Conservation (phyloP, 305 asterid species). For the Rubia balearica region DNA sequence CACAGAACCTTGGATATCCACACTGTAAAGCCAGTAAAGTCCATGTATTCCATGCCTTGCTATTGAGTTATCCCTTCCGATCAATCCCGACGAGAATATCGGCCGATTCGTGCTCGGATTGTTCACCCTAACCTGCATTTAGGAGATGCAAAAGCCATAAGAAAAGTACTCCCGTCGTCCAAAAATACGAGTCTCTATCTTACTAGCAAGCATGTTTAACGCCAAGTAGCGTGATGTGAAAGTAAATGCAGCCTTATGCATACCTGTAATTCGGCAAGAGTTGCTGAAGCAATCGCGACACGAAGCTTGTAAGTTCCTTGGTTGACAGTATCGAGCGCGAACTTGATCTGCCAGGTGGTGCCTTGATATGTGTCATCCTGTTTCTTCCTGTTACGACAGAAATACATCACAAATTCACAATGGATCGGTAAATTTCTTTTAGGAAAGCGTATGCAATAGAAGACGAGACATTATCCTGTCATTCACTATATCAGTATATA, state of each 20-base stretch:
- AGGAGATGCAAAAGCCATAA: not conserved
- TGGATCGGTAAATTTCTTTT: too few species aligned
- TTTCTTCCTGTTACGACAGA: slow-evolving; percentile 44
- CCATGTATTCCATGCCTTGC: slow-evolving; percentile 99
- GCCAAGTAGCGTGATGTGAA: not conserved
- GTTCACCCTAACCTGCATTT: slow-evolving; percentile 69
- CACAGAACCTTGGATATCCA: slow-evolving; percentile 41
- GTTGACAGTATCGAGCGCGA: slow-evolving; percentile 38
- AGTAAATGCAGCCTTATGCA: not conserved
- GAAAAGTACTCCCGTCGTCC: not conserved
- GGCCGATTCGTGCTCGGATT: slow-evolving; percentile 51
- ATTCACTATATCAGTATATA: too few species aligned
- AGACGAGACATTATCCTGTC: too few species aligned
- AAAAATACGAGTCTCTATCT: not conserved
- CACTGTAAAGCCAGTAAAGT: slow-evolving; percentile 64
- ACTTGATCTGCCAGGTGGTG: slow-evolving; percentile 92
- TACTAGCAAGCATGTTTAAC: not conserved
- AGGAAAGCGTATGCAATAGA: too few species aligned
- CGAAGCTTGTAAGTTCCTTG: slow-evolving; percentile 57
- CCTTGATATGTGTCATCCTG: slow-evolving; percentile 63
- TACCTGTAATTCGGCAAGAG: slow-evolving; percentile 92
- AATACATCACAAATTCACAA: not conserved
- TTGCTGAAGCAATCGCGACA: slow-evolving; percentile 76
- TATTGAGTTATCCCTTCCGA: slow-evolving; percentile 89
- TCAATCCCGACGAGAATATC: slow-evolving; percentile 64